phyloP scores from a whole-genome alignment of 2,329 filamentous ascomycete genomes.

The Neospermospora avenae region DNA sequence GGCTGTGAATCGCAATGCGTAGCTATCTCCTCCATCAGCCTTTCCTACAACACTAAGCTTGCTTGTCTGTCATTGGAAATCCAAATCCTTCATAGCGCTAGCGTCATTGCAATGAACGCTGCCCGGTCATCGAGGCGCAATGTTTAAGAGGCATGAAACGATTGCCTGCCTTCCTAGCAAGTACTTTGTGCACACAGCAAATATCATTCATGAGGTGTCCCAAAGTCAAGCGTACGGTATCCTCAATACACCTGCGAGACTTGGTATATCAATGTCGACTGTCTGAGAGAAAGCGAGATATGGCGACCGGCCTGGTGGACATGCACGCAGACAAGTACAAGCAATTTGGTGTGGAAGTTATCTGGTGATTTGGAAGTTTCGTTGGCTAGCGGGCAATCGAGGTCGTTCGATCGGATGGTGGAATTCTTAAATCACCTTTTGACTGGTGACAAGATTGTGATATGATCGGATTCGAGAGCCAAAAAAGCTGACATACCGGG shows the following conservation, averaged over 20 bases:
- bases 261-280: background rate
- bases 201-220: slow-evolving; percentile 1
- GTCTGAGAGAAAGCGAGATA: background rate
- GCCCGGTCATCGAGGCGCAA: slow-evolving; percentile 6
- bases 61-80: too few species aligned
- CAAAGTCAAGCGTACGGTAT: slow-evolving; percentile 4
- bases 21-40: too few species aligned
- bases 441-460: slow-evolving; percentile 7
- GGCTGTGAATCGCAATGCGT: too few species aligned
- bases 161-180: slow-evolving; percentile 13
- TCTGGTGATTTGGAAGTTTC: slow-evolving; percentile 6
- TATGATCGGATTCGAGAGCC: background rate
- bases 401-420: slow-evolving; percentile 1
- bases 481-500: background rate
- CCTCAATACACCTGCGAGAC: background rate
- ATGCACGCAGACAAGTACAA: background rate
- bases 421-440: slow-evolving; percentile 2
- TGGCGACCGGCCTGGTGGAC: background rate
- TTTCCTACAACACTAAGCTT: too few species aligned
- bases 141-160: slow-evolving; percentile 7
- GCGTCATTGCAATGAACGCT: background rate
- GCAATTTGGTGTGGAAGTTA: slow-evolving; percentile 7
- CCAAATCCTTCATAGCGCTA: too few species aligned
- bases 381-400: slow-evolving; percentile 2
- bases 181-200: slow-evolving; percentile 8